These are phyloP conservation scores for Raphanus sativus DNA, from an alignment of 345 rosid species.

Conservation along the genomic window DNA sequence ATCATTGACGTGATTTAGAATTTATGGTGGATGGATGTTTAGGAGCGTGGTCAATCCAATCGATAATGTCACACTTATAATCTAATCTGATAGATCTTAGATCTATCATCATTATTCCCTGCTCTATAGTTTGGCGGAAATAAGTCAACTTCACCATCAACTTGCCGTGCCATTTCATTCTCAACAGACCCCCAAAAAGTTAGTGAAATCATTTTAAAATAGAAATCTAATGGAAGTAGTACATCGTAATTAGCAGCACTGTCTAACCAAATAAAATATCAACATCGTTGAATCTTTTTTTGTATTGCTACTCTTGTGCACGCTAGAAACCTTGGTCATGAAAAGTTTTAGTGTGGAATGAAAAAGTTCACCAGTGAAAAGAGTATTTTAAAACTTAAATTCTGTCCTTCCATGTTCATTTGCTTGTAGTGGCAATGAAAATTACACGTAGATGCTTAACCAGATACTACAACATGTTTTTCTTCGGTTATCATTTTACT, in stretches of 20 bases:
- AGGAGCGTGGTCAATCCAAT: constrained; percentile 13
- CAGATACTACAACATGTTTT: background rate
- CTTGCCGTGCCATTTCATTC: constrained; percentile 25
- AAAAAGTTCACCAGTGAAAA: background rate
- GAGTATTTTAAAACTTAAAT: background rate
- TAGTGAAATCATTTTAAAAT: constrained; percentile 10
- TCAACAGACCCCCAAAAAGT: constrained; percentile 16
- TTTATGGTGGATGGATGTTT: background rate
- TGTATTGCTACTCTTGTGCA: background rate
- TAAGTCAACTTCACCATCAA: constrained; percentile 25
- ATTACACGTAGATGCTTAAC: background rate
- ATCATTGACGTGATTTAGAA: constrained; percentile 10
- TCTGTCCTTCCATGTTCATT: background rate
- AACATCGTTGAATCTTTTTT: background rate
- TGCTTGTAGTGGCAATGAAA: background rate
- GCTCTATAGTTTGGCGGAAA: constrained; percentile 8
- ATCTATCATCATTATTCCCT: background rate
- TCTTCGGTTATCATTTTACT: constrained; percentile 22
- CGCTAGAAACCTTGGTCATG: constrained; percentile 1
- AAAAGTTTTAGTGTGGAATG: background rate
- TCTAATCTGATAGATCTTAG: background rate
- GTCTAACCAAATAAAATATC: constrained; percentile 4
- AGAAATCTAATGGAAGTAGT: background rate
- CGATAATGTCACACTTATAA: background rate
- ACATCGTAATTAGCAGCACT: constrained; percentile 7